Percentiles rank a stretch among this genome's conserved stretches.
phyloP scores from a whole-genome alignment of 2,329 filamentous ascomycete species.

The Cercospora zeae-maydis region DNA sequence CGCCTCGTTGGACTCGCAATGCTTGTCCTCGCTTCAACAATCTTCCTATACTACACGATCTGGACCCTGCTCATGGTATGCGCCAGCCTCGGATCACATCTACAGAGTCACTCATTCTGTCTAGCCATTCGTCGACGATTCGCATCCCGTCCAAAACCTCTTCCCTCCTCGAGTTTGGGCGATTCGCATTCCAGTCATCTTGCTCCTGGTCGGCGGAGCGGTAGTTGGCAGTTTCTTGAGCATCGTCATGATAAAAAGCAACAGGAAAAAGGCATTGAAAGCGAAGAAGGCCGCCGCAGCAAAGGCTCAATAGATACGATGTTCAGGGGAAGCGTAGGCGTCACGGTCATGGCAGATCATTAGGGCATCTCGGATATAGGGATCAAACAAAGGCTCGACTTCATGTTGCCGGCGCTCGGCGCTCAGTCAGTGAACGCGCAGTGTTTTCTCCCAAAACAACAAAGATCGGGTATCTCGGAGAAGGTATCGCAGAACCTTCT shows the following conservation, averaged over 20 bases:
- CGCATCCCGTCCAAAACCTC: conserved; percentile 87
- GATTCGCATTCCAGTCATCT: conserved; percentile 95
- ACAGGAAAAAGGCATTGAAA: conserved; percentile 95
- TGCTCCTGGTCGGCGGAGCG: conserved; percentile 84
- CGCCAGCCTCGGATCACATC: not conserved
- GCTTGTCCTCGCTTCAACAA: conserved; percentile 68
- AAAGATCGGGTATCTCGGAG: conserved; percentile 7
- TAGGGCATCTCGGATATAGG: not conserved
- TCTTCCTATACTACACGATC: conserved; percentile 90
- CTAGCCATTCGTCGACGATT: conserved; percentile 94
- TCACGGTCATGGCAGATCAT: not conserved
- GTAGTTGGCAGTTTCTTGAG: conserved; percentile 95
- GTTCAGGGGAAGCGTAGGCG: conserved; percentile 6
- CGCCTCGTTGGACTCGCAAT: conserved; percentile 74
- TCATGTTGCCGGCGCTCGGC: not conserved
- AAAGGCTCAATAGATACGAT: conserved; percentile 5
- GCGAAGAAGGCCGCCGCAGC: conserved; percentile 58
- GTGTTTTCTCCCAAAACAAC: not conserved
- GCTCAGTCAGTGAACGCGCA: not conserved
- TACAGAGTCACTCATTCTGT: not conserved
- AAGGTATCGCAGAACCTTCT: not conserved
- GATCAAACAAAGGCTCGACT: not conserved
- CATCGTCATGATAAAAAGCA: conserved; percentile 98
- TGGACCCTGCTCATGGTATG: conserved; percentile 96
- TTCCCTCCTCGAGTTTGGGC: conserved; percentile 98